A percentile compares a stretch with the other conserved stretches of the same genome.
Conservation (phyloP, 2,329 filamentous ascomycete genomes). For the Bimuria novae-zelandiae region DNA sequence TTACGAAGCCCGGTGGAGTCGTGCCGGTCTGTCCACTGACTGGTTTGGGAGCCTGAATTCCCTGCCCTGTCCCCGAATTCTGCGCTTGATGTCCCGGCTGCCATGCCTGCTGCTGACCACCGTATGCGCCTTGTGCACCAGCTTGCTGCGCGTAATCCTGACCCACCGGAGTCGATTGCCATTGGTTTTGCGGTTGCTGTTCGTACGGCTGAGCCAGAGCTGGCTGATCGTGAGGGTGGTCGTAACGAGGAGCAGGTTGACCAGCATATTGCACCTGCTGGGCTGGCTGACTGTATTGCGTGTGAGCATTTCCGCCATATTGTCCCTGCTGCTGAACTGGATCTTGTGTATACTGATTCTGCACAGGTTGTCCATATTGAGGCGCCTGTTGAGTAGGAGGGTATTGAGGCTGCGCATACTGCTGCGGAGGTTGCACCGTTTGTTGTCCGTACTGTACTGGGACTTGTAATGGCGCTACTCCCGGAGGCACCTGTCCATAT, state of each 20-base stretch:
- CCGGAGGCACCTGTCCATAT: conserved; percentile 33
- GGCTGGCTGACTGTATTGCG: conserved; percentile 15
- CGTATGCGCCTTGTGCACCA: conserved; percentile 7
- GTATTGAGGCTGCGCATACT: conserved; percentile 18
- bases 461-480: conserved; percentile 11
- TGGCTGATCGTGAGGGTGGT: conserved; percentile 14
- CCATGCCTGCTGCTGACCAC: conserved; percentile 23
- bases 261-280: conserved; percentile 18
- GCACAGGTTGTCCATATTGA: conserved; percentile 17
- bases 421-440: conserved; percentile 12
- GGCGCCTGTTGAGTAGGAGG: conserved; percentile 12
- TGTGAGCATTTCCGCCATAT: conserved; percentile 8
- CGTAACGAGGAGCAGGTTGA: conserved; percentile 6
- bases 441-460: conserved; percentile 22
- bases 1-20: conserved; percentile 30
- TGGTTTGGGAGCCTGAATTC: conserved; percentile 35
- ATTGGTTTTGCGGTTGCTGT: conserved; percentile 20
- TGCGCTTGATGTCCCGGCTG: conserved; percentile 32
- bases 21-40: conserved; percentile 28
- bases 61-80: conserved; percentile 19
- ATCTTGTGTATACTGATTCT: conserved; percentile 10
- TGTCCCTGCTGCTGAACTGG: conserved; percentile 23
- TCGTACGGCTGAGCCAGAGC: conserved; percentile 5
- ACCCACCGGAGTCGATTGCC: conserved; percentile 24
- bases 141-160: conserved; percentile 18